These are phyloP conservation scores for Alisma plantagoaquatica DNA, from an alignment of 106 monocot species.

Conservation along the genomic window DNA sequence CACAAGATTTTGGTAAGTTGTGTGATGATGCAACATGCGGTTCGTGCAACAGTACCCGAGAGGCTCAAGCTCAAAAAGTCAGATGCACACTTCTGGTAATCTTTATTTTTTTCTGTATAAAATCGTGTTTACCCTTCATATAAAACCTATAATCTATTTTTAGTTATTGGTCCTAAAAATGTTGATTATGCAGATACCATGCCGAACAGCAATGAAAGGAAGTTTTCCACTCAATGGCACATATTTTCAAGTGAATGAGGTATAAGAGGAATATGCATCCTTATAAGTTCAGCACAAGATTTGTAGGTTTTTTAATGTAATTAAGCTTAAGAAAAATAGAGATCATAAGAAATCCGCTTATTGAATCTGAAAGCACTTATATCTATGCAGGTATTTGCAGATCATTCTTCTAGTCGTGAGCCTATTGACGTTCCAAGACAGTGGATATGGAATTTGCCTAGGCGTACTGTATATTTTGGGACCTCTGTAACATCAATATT, in stretches of 20 bases:
- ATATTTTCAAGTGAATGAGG: conserved; percentile 66
- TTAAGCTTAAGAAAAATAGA: not conserved
- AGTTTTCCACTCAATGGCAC: conserved; percentile 55
- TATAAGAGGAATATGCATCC: not conserved
- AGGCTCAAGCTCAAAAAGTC: conserved; percentile 41
- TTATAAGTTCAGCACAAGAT: not conserved
- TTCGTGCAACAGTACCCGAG: conserved; percentile 44
- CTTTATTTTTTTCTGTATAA: not conserved
- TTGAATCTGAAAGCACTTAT: not conserved
- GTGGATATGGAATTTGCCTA: conserved; percentile 63
- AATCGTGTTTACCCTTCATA: not conserved
- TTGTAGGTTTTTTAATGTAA: not conserved
- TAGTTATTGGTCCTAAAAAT: not conserved
- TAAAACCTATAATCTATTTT: not conserved
- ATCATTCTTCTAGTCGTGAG: conserved; percentile 40
- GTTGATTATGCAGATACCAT: conserved; percentile 35
- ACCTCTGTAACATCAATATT: conserved; percentile 66
- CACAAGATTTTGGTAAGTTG: conserved; percentile 15
- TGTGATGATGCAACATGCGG: conserved; percentile 44
- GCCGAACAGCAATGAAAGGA: conserved; percentile 55
- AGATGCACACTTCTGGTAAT: conserved; percentile 66
- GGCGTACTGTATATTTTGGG: conserved; percentile 72
- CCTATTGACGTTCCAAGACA: conserved; percentile 43
- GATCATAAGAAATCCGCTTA: not conserved
- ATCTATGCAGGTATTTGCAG: conserved; percentile 58